Conservation (phyloP, 1,284 basidiomycete genomes). For the Rhodotorula sp. region DNA sequence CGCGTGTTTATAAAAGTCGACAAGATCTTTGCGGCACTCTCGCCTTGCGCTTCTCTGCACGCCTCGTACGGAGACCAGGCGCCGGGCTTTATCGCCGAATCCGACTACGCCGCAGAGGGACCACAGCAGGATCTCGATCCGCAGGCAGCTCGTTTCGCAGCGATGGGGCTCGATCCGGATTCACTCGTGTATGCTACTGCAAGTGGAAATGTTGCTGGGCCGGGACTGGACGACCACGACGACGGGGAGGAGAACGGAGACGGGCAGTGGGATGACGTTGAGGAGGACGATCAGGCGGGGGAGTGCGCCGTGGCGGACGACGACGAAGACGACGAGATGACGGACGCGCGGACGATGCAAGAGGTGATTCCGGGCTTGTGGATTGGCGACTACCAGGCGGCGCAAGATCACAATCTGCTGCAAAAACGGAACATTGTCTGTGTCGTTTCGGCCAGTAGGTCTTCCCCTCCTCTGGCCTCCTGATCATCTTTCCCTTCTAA, state of each 20-base stretch:
- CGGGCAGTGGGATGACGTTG: not conserved
- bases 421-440: slow-evolving; percentile 31
- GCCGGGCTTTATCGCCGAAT: not conserved
- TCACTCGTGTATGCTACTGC: not conserved
- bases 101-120: not conserved
- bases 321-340: not conserved
- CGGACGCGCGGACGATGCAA: slow-evolving; percentile 24
- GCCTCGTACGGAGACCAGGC: not conserved
- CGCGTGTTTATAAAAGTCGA: not conserved
- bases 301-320: not conserved
- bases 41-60: not conserved
- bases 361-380: slow-evolving; percentile 41
- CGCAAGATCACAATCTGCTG: slow-evolving; percentile 34
- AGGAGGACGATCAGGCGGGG: not conserved
- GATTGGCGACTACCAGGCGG: slow-evolving; percentile 42
- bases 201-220: not conserved
- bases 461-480: not conserved
- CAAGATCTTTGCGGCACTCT: not conserved
- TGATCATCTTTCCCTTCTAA: no score
- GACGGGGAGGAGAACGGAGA: not conserved
- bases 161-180: not conserved
- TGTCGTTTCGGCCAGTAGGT: slow-evolving; percentile 43
- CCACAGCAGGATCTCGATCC: not conserved
- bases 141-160: not conserved
- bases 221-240: not conserved